Conservation (phyloP, 441 rosid genomes). For the Adansonia madagascariensis region DNA sequence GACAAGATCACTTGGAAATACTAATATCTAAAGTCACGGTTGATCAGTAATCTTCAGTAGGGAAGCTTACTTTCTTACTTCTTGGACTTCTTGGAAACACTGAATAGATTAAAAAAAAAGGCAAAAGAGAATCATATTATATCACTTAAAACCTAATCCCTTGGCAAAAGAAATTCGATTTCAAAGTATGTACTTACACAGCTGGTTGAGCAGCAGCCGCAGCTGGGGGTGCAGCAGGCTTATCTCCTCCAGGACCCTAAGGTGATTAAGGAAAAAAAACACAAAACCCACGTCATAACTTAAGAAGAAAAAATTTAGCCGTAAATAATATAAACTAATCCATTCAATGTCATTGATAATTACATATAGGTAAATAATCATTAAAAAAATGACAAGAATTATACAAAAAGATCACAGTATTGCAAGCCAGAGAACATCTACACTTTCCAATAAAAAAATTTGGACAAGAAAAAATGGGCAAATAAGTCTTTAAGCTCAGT, state of each 20-base stretch:
- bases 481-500: not conserved
- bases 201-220: constrained; percentile 38
- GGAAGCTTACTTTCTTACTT: constrained; percentile 48
- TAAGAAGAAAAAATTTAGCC: not conserved
- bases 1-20: constrained; percentile 14
- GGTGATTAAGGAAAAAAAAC: not conserved
- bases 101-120: constrained; percentile 22
- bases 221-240: constrained; percentile 41
- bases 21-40: constrained; percentile 26
- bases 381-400: constrained; percentile 22
- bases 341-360: not conserved
- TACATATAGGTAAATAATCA: not conserved
- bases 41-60: not conserved
- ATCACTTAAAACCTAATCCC: not conserved
- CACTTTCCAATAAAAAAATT: not conserved
- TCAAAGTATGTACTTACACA: constrained; percentile 43
- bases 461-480: no score
- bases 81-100: constrained; percentile 69
- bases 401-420: not conserved
- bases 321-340: not conserved
- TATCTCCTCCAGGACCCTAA: constrained; percentile 69
- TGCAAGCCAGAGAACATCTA: constrained; percentile 8
- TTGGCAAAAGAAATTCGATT: not conserved
- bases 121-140: not conserved
- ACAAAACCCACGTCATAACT: not conserved